A percentile compares a stretch with the other conserved stretches of the same genome.
Evolutionary conservation across 2,329 filamentous ascomycete species (phyloP).

Genomic region (Venturia pyrina): DNA sequence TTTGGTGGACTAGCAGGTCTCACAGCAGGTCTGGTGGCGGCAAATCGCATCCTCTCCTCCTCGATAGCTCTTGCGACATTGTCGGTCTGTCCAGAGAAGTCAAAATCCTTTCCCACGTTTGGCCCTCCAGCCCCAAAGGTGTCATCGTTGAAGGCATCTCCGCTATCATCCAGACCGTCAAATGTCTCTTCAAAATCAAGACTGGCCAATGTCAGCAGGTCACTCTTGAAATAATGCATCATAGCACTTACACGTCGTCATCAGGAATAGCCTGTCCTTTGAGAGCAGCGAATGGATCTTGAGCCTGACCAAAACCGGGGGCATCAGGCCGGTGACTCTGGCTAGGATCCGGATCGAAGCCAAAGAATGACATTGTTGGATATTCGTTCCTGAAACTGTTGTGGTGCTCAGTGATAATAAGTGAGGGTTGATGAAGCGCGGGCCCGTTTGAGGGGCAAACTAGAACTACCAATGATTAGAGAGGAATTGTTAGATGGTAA

Average conservation of each 20-base stretch:
- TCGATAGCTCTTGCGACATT: conserved; percentile 77
- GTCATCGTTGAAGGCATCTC: conserved; percentile 94
- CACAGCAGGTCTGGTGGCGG: conserved; percentile 44
- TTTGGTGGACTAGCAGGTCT: conserved; percentile 29
- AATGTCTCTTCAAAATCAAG: conserved; percentile 96
- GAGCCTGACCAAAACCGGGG: conserved; percentile 70
- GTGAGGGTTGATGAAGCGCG: not conserved
- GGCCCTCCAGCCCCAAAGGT: conserved; percentile 57
- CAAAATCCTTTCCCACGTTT: conserved; percentile 80
- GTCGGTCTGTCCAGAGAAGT: conserved; percentile 91
- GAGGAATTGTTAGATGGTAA: not conserved
- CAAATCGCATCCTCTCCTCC: conserved; percentile 81
- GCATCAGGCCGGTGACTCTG: conserved; percentile 57
- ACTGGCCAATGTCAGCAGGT: conserved; percentile 41
- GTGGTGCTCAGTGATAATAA: not conserved
- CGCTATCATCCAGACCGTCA: conserved; percentile 84
- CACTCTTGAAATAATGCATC: conserved; percentile 19
- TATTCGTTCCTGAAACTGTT: not conserved
- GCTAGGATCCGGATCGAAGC: conserved; percentile 64
- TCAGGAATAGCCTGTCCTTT: conserved; percentile 45
- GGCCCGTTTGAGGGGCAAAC: not conserved
- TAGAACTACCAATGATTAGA: not conserved
- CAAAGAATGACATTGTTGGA: conserved; percentile 54
- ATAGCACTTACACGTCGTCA: conserved; percentile 46
- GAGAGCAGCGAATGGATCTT: conserved; percentile 82